Base-by-base conservation (phyloP, 768 basidiomycete genomes). In the Lyophyllum decastes region DNA sequence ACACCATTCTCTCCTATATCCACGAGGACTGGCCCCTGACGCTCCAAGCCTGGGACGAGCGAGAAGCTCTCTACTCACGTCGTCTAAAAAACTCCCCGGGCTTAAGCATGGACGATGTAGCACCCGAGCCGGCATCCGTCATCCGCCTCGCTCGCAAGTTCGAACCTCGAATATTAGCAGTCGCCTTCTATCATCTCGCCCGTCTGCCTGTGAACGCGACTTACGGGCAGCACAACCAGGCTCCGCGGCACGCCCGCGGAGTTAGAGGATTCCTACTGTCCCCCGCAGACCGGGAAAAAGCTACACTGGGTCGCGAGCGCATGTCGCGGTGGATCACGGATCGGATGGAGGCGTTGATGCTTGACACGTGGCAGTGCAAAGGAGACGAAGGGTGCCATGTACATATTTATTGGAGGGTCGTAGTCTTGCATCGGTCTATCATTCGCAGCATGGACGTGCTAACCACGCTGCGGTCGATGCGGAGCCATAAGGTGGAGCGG, bases 31-130 rank as follows among this genome's bases (percentile, higher is more conserved):
- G 66, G 66, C 66, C 66, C 19, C 57, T 54, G 14, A 63, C 58
- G 16, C 64, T 67, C 11, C 66, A 67, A 51, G 64, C 60, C 9
- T 67, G 66, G 66, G 66, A 67, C 25, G 66, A 67, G 49, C 61
- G 66, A 43, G 66, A 67, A 55, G 62, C 64, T 17, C 58, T 67
- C 8, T 67, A 65, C 55, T 55, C 62, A 52, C 62, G 64, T 26
- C 64, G 66, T 34, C 57, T 67, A 10, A 67, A 67, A 64, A 56
- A 30, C 27, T 63, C 59, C 6, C 59, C 62, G 21, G 52, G 41
- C 4, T 38, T 33, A 9, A 65, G 57, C 38, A 67, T 70, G 75
- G 76, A 64, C 50, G 64, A 61, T 25, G 60, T 64, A 22, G 64
- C 64, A 12, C 67, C 63, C n/a, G 64, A 66, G 46, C 66, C 66